Evolutionary conservation across 73 alveolate species (phyloP), one percentile per base, ranked within the genome.

Genomic region (Paramecium bursaria): DNA sequence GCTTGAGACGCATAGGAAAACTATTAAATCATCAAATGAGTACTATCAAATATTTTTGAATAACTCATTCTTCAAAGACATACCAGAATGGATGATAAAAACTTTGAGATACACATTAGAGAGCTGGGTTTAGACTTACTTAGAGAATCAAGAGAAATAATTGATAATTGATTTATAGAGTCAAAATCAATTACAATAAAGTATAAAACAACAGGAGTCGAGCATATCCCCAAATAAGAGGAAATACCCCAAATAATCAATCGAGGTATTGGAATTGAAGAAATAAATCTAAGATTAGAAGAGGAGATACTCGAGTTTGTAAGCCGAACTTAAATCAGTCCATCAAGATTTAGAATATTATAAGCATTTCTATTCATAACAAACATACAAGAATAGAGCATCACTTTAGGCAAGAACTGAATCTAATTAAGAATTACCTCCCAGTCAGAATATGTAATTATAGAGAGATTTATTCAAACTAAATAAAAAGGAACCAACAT

Each of bases 61-160:
- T 4, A 67, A 35, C 44, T 67, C 82, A 9, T 42, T 39, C 17
- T 31, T 67, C n/a, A 67, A 25, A 42, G 82, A 67, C n/a, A 13
- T 67, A n/a, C 82, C 82, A 3, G 44, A 42, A 39, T 67, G 82
- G 82, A 15, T 35, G 22, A 42, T 27, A 15, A 67, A 42, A 67
- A 7, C 82, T 2, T 67, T 67, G 17, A 67, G 44, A 67, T 67
- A 35, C 21, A 25, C 44, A 3, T 39, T 67, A 39, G 82, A 67
- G 22, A 19, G 23, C 44, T 67, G 82, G 82, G 33, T 67, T 10
- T 39, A 67, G 17, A 57, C 33, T 67, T 35, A 67, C 44, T 31
- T 67, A 25, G 4, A 67, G 3, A 67, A 31, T n/a, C 60, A 67
- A 39, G 22, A 21, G 17, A 39, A 67, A 15, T 17, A 15, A 21